Evolutionary conservation across 352 stramenopile species (phyloP), one percentile per base, ranked within the genome.

Genomic region (Blastocystis sp.): DNA sequence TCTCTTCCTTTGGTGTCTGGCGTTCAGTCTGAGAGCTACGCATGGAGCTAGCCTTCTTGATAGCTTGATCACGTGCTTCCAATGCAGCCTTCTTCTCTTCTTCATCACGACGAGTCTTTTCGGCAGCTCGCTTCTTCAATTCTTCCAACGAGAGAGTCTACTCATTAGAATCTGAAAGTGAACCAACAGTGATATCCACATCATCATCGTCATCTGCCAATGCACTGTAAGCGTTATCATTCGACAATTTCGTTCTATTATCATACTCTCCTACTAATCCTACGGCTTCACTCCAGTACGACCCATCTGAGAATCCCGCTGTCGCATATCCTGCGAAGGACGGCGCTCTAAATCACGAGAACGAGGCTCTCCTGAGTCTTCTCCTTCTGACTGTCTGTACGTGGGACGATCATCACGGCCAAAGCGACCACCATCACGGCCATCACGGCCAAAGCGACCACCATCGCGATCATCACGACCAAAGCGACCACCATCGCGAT

Each of bases 131-230:
- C 43, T 63, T 32, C 46, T 63, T 80, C 43, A 80, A 42, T 27
- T 80, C n/a, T 27, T 80, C 69, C 69, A 80, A 32, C 19, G 43
- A 65, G 27, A 80, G 5, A 35, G 58, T 80, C 66, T 78, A 54
- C 29, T n/a, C 29, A 24, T n/a, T 5, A 73, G 16, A 29, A 29
- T 24, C 61, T 11, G 29, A 42, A 29, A 11, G 4, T 7, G 4
- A 5, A 11, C 56, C 56, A 16, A 63, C 56, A 39, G 14, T 35
- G 4, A 43, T 19, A 39, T 69, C 59, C 7, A 39, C 54, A 3
- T 61, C 54, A 3, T 61, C 29, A n/a, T 51, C 24, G 32, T 78
- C 39, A 42, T 56, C 6, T 49, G 21, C 43, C 37, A 78, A 39
- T 39, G 39, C 63, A 16, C 24, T 51, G 63, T 29, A 75, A 32